Conservation (phyloP, 768 basidiomycete species). For the Calvatia gigantea region DNA sequence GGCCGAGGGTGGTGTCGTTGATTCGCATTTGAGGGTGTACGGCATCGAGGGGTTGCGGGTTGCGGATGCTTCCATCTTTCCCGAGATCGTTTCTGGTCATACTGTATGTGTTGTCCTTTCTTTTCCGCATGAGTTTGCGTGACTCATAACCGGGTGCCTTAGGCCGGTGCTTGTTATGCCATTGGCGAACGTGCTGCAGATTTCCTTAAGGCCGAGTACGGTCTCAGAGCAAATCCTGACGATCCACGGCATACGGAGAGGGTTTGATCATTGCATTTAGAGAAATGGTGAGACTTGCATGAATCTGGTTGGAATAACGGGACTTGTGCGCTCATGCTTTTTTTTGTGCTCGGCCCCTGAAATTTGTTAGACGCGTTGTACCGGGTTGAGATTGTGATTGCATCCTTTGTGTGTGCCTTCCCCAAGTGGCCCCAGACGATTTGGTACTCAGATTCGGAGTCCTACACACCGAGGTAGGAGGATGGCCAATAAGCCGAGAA, state of each 20-base stretch:
- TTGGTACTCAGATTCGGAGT: conserved; percentile 17
- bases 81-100: conserved; percentile 14
- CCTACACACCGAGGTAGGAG: conserved; percentile 63
- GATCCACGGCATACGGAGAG: too few relatives aligned
- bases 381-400: conserved; percentile 12
- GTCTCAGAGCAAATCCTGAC: neutral
- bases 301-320: too few relatives aligned
- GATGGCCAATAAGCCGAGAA: conserved; percentile 73
- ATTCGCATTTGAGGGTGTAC: conserved; percentile 39
- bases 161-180: conserved; percentile 29
- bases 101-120: conserved; percentile 1
- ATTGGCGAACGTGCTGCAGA: conserved; percentile 28
- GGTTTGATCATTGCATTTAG: too few relatives aligned
- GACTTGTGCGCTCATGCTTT: too few relatives aligned
- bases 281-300: too few relatives aligned
- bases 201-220: conserved; percentile 24
- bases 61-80: conserved; percentile 14
- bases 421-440: conserved; percentile 13
- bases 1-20: conserved; percentile 40
- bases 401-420: conserved; percentile 22
- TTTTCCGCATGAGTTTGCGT: neutral
- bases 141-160: neutral
- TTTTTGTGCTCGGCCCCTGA: too few relatives aligned
- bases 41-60: conserved; percentile 40
- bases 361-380: too few relatives aligned